Percentiles rank a stretch among this genome's conserved stretches.
Conservation (phyloP, 2,329 filamentous ascomycete species). For the Nigrospora sphaerica region DNA sequence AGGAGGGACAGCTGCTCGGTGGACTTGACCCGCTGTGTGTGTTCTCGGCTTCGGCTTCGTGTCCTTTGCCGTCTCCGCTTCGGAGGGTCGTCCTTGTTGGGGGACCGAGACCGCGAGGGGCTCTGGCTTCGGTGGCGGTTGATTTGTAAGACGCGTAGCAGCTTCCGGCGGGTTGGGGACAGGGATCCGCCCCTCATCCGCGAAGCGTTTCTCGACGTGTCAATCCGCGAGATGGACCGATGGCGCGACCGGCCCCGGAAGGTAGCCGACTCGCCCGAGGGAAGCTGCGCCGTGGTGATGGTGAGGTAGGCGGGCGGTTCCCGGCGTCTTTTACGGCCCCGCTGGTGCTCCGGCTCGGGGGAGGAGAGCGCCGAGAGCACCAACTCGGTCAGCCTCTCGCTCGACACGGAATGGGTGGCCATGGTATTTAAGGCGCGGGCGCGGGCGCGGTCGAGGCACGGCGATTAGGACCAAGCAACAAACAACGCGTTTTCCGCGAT, state of each 20-base stretch:
- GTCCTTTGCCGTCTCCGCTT: slow-evolving; percentile 29
- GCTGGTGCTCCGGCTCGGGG: slow-evolving; percentile 24
- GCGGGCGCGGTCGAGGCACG: too few relatives aligned
- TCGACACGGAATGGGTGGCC: slow-evolving; percentile 10
- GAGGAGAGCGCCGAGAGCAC: slow-evolving; percentile 15
- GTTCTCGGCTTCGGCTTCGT: slow-evolving; percentile 25
- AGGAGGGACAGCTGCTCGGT: slow-evolving; percentile 11
- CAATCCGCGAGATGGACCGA: slow-evolving; percentile 27
- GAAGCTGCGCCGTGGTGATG: slow-evolving; percentile 15
- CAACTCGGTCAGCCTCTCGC: slow-evolving; percentile 16
- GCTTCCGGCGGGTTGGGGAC: slow-evolving; percentile 32
- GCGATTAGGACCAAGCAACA: too few relatives aligned
- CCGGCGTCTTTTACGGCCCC: slow-evolving; percentile 28
- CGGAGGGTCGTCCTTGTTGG: slow-evolving; percentile 12
- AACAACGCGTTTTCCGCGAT: too few relatives aligned
- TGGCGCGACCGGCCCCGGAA: slow-evolving; percentile 32
- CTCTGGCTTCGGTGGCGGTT: slow-evolving; percentile 35
- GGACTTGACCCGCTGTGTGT: slow-evolving; percentile 10
- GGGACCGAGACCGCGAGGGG: slow-evolving; percentile 28
- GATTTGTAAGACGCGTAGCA: slow-evolving; percentile 32
- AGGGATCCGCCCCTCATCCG: slow-evolving; percentile 17
- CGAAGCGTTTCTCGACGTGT: slow-evolving; percentile 18
- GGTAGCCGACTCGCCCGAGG: slow-evolving; percentile 29
- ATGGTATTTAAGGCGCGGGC: slow-evolving; percentile 11
- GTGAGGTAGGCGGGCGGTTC: slow-evolving; percentile 18